A percentile compares a stretch with the other conserved stretches of the same genome.
phyloP scores from a whole-genome alignment of 345 rosid genomes.

The Syzygium aqueum region DNA sequence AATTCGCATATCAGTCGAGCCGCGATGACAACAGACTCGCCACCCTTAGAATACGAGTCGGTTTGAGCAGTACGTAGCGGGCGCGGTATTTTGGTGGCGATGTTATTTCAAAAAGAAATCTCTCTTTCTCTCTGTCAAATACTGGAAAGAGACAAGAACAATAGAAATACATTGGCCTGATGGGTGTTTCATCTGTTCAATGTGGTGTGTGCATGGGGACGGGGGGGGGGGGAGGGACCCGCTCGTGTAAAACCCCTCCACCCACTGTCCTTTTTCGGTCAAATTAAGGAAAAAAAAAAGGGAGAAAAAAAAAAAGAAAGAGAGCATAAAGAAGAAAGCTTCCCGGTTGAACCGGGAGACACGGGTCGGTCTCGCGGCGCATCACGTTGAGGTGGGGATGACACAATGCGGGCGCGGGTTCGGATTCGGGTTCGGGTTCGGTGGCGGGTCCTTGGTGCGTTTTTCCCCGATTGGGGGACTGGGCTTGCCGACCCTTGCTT shows the following conservation, averaged over 20 bases:
- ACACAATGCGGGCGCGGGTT: neutral
- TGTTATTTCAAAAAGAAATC: too few relatives aligned
- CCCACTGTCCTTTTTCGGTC: neutral
- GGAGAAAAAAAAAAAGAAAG: neutral
- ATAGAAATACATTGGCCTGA: neutral
- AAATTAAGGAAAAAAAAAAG: neutral
- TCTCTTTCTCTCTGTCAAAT: neutral
- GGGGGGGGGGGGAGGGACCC: neutral
- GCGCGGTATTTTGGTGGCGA: neutral
- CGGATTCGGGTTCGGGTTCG: neutral
- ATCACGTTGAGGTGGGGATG: neutral
- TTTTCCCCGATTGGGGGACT: neutral
- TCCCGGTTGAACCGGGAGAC: neutral
- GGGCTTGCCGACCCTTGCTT: neutral
- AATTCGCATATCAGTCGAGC: rapidly evolving
- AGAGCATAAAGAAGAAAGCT: rapidly evolving
- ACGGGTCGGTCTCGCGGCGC: neutral
- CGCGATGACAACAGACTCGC: rapidly evolving
- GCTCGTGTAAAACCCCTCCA: neutral
- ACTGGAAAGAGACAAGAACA: neutral
- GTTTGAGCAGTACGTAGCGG: rapidly evolving
- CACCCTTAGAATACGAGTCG: neutral
- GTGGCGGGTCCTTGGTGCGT: neutral
- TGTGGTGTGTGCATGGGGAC: neutral
- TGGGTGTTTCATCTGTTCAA: neutral